Conservation (phyloP, 202 grass and related monocot species). For the Panicum hallii region DNA sequence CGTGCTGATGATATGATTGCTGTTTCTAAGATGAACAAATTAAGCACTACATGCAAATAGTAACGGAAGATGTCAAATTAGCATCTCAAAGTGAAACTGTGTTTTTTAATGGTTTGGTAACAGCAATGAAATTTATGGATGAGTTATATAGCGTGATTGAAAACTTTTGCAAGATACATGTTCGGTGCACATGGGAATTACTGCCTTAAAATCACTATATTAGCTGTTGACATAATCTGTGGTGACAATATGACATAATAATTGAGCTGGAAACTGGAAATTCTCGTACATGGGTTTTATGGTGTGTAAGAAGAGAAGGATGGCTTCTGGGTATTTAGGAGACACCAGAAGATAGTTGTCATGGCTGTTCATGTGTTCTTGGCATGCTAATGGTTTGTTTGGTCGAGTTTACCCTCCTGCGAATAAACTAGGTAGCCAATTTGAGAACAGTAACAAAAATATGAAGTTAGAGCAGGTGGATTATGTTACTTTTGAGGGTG, state of each 20-base stretch:
- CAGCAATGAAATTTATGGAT: conserved; percentile 1
- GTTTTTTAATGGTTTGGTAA: background rate
- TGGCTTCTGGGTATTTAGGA: background rate
- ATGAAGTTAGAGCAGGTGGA: background rate
- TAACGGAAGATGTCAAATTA: background rate
- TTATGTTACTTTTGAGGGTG: too few relatives aligned
- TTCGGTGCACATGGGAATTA: background rate
- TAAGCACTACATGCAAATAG: background rate
- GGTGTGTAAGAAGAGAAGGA: background rate
- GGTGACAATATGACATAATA: background rate
- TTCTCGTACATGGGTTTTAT: background rate
- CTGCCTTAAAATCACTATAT: background rate
- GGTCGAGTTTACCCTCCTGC: background rate
- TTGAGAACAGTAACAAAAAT: background rate
- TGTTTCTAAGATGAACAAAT: background rate
- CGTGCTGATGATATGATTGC: background rate
- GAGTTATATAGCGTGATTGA: background rate
- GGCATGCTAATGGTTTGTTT: background rate
- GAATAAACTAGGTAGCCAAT: background rate
- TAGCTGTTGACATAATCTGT: background rate
- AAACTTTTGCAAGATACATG: background rate
- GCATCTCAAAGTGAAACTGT: background rate
- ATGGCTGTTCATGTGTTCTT: too few relatives aligned
- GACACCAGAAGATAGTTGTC: background rate
- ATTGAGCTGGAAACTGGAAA: background rate